Base-by-base conservation (phyloP, 192 early-diverging fungal genomes). In the Umbelopsis ramanniana region DNA sequence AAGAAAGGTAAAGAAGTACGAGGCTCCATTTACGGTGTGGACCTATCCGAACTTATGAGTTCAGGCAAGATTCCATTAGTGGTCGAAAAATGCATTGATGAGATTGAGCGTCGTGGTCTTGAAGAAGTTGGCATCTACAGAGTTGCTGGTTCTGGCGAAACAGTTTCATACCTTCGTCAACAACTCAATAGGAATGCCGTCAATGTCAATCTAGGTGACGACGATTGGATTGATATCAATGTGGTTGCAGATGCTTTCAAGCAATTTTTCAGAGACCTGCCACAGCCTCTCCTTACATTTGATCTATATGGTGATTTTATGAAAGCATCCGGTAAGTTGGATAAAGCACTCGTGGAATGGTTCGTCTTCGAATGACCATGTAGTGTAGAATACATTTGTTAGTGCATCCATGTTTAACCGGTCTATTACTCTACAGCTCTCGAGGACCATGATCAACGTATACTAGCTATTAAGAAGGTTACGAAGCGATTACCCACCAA, bases 201-300 rank as follows among this genome's bases (percentile, higher is more conserved):
- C 1, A 79, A 82, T 6, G 84, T 93, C 14, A 81, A 91, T 40
- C 72, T 93, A 70, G 81, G 80, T 69, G 72, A 76, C 0, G 83
- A 88, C 50, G 84, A 84, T 24, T 93, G 87, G 75, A 81, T 83
- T 38, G 92, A 93, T 46, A 93, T 93, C 74, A 91, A 93, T 77
- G 87, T 92, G 15, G 85, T 97, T 6, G 95, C 95, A 2, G 95
- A 93, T 55, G 88, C 95, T 54, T 78, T 97, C 79, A 97, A 97
- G 80, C 94, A 93, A 78, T 99, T 97, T 81, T 81, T 99, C 72
- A 88, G 97, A 17, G 95, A 96, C 54, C 73, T 99, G 68, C 97
- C 97, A 0, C 96, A 99, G 71, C 95, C 96, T 1, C 75, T 99
- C 54, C 86, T 96, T 73, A 97, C 97, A 1, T 94, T 84, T 80